Evolutionary conservation across 371 early-diverging fungal genomes (phyloP).

Genomic region (Haplosporangium sp.): DNA sequence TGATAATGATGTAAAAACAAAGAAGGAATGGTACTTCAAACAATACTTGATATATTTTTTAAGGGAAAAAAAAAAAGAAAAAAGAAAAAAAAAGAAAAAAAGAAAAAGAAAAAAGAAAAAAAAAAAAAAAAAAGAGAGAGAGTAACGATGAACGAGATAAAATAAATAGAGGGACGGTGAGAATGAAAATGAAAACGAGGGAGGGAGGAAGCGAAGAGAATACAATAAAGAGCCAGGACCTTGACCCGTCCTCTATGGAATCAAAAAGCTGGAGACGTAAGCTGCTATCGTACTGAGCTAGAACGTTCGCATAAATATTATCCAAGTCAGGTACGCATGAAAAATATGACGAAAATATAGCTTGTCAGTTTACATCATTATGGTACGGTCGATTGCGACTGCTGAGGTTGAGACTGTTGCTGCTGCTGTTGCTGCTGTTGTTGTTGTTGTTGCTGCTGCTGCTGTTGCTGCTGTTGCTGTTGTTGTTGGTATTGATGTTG

Average conservation of each 20-base stretch:
- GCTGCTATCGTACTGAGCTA: not conserved
- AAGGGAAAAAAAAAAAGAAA: not conserved
- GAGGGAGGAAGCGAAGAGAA: not conserved
- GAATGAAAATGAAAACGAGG: too few relatives aligned
- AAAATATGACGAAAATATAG: not conserved
- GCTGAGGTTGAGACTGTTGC: slow-evolving; percentile 11
- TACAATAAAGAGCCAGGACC: not conserved
- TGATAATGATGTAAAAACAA: too few relatives aligned
- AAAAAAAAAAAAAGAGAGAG: too few relatives aligned
- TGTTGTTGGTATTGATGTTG: not conserved
- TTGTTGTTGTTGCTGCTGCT: not conserved
- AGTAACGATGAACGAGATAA: too few relatives aligned
- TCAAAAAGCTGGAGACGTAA: not conserved
- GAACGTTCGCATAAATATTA: not conserved
- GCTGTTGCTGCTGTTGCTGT: slow-evolving; percentile 6
- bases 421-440: slow-evolving; percentile 11
- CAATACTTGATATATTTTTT: too few relatives aligned
- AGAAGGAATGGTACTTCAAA: too few relatives aligned
- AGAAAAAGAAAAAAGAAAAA: too few relatives aligned
- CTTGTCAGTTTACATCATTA: not conserved
- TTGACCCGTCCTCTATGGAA: not conserved
- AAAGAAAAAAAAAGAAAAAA: not conserved
- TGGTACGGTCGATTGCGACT: slow-evolving; percentile 8
- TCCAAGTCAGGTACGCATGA: not conserved
- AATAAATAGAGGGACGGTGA: too few relatives aligned